Conservation (phyloP, 2,329 filamentous ascomycete species). For the Aureobasidium sp. region DNA sequence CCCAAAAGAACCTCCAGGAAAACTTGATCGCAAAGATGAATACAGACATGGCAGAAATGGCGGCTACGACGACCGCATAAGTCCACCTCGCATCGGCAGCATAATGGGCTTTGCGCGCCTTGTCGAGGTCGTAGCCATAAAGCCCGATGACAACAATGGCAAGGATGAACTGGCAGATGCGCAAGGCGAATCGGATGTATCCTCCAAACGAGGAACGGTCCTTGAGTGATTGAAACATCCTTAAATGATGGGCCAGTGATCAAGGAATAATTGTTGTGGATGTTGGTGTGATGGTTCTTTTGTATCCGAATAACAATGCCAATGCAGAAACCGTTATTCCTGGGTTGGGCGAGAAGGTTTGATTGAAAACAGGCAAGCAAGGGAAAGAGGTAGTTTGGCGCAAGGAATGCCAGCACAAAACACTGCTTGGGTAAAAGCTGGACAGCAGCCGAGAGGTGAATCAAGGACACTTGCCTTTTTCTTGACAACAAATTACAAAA, state of each 20-base stretch:
- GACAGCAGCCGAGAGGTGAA: not conserved
- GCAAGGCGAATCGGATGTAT: constrained; percentile 51
- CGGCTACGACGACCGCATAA: constrained; percentile 66
- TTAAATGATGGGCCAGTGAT: not conserved
- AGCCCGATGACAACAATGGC: constrained; percentile 71
- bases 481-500: not conserved
- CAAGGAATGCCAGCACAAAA: not conserved
- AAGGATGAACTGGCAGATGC: constrained; percentile 69
- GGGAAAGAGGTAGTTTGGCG: no score
- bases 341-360: not conserved
- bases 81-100: constrained; percentile 65
- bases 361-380: not conserved
- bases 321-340: not conserved
- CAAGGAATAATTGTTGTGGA: not conserved
- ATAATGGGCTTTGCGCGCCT: constrained; percentile 43
- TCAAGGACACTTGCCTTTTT: not conserved
- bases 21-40: constrained; percentile 54
- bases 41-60: constrained; percentile 56
- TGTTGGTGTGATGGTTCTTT: no score
- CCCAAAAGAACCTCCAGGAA: constrained; percentile 57
- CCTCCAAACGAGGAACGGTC: constrained; percentile 2
- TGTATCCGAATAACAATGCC: no score
- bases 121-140: constrained; percentile 63
- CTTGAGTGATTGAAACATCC: constrained; percentile 7
- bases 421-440: no score